Evolutionary conservation across 495 filamentous ascomycete genomes (phyloP).

Genomic region (Tetracladium marchalianum): DNA sequence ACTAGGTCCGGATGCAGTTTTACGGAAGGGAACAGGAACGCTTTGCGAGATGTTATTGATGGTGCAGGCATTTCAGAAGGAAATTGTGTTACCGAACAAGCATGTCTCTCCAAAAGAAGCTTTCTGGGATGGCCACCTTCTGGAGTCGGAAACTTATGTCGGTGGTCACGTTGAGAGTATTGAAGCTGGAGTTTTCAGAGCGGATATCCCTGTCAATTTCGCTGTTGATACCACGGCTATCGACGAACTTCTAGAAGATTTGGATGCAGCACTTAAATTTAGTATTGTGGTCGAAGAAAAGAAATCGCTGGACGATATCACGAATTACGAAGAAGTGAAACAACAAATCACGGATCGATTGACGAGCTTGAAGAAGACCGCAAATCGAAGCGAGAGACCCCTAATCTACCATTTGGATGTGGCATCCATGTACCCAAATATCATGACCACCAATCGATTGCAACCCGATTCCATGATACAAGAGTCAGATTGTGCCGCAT

Average conservation of each 20-base stretch:
- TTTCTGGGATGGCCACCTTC: slow-evolving; percentile 92
- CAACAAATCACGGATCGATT: slow-evolving; percentile 68
- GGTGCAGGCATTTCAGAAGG: slow-evolving; percentile 91
- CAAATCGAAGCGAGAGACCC: slow-evolving; percentile 72
- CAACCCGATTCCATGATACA: slow-evolving; percentile 98
- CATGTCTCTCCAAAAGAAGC: slow-evolving; percentile 83
- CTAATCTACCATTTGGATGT: slow-evolving; percentile 98
- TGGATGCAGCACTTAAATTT: slow-evolving; percentile 87
- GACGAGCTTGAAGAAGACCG: slow-evolving; percentile 64
- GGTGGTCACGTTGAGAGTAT: slow-evolving; percentile 99
- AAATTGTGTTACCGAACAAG: slow-evolving; percentile 93
- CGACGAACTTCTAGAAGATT: slow-evolving; percentile 76
- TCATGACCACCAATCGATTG: slow-evolving; percentile 98
- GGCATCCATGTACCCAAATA: slow-evolving; percentile 99
- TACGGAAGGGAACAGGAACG: slow-evolving; percentile 94
- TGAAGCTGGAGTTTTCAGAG: slow-evolving; percentile 93
- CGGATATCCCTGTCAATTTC: slow-evolving; percentile 91
- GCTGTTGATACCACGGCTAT: slow-evolving; percentile 76
- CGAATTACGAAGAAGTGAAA: slow-evolving; percentile 89
- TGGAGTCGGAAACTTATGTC: slow-evolving; percentile 96
- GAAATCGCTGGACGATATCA: slow-evolving; percentile 82
- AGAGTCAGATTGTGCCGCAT: slow-evolving; percentile 92
- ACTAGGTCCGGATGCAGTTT: slow-evolving; percentile 79
- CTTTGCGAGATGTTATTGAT: slow-evolving; percentile 98
- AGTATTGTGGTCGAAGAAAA: slow-evolving; percentile 91